Evolutionary conservation across 139 green algal genomes (phyloP).

Genomic region (Chlorella ohadii): DNA sequence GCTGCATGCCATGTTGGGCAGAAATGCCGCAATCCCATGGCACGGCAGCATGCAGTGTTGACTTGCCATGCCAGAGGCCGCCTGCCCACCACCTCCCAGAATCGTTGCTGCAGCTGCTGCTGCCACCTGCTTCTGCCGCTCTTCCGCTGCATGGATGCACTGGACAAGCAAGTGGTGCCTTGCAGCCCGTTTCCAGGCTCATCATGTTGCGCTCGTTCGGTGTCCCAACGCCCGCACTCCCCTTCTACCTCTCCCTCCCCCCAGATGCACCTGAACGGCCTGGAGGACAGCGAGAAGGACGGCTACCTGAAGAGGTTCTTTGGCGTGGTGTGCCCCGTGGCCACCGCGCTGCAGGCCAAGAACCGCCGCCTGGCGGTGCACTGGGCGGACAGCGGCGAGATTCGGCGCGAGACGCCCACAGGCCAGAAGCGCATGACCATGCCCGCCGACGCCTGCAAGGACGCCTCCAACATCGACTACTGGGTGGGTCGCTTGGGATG

Average conservation of each 20-base stretch:
- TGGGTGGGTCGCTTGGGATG: background rate
- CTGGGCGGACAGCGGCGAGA: background rate
- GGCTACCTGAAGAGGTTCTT: background rate
- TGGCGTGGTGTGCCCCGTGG: background rate
- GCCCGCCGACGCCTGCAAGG: background rate
- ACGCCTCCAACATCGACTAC: background rate
- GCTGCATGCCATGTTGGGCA: too few relatives aligned
- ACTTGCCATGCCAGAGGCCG: too few relatives aligned
- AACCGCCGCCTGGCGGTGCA: slow-evolving; percentile 1
- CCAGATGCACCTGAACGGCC: slow-evolving; percentile 1
- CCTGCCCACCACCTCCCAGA: too few relatives aligned
- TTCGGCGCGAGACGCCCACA: background rate
- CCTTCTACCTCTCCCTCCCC: too few relatives aligned
- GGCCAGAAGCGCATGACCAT: background rate
- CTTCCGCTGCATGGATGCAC: too few relatives aligned
- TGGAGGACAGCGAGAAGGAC: background rate
- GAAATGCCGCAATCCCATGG: too few relatives aligned
- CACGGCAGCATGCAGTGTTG: too few relatives aligned
- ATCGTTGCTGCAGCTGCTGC: too few relatives aligned
- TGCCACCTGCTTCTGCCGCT: too few relatives aligned
- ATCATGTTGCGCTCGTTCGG: too few relatives aligned
- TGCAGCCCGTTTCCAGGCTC: too few relatives aligned
- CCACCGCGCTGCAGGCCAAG: background rate
- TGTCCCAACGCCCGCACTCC: background rate
- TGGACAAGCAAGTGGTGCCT: too few relatives aligned